Evolutionary conservation across 164 flowering plant genomes (phyloP).

Genomic region (Liriodendron chinense): DNA sequence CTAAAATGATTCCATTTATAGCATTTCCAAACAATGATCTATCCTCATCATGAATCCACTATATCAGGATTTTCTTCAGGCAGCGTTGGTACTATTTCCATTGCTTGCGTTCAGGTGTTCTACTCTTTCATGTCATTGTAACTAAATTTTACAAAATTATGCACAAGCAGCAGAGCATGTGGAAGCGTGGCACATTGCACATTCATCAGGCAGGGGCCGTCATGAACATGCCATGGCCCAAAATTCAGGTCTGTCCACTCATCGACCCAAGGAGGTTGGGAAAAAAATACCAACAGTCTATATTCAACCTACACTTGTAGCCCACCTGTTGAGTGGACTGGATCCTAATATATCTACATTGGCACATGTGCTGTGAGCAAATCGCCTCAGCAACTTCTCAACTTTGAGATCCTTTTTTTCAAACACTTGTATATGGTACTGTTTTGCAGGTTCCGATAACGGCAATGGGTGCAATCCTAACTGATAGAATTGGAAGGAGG

Average conservation of each 20-base stretch:
- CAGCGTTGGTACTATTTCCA: slow-evolving; percentile 37
- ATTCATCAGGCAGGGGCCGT: background rate
- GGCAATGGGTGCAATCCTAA: slow-evolving; percentile 47
- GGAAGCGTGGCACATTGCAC: background rate
- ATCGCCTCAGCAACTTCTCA: too few species aligned
- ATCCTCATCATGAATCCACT: background rate
- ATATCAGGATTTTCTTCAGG: slow-evolving; percentile 46
- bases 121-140: background rate
- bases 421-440: background rate
- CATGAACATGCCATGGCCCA: background rate
- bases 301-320: background rate
- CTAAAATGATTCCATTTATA: too few species aligned
- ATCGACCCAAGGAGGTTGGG: background rate
- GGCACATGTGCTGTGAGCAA: too few species aligned
- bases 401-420: too few species aligned
- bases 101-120: slow-evolving; percentile 46
- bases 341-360: too few species aligned
- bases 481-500: slow-evolving; percentile 83
- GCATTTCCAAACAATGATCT: background rate
- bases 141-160: too few species aligned
- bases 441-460: slow-evolving; percentile 61
- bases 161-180: background rate
- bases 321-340: background rate
- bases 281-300: background rate
- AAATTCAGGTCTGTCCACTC: background rate